Percentiles rank a stretch among this genome's conserved stretches.
These are phyloP conservation scores for Backusella morwellensis DNA, from an alignment of 192 early-diverging fungal genomes.

Conservation along the genomic window DNA sequence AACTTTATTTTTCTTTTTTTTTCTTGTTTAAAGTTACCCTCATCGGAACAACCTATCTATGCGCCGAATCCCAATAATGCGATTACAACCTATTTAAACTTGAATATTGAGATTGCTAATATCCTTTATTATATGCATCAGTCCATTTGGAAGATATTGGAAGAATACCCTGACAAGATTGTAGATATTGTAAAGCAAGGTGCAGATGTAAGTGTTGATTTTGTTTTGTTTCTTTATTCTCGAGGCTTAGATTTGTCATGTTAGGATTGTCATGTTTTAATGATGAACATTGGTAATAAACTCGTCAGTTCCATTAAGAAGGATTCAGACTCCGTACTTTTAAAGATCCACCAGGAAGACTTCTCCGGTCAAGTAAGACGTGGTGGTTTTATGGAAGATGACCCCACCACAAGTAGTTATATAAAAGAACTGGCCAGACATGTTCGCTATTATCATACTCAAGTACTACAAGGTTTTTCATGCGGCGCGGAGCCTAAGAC, in stretches of 20 bases:
- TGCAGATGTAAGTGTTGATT: constrained; percentile 39
- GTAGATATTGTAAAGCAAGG: constrained; percentile 51
- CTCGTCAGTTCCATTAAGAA: constrained; percentile 48
- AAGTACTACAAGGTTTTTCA: constrained; percentile 52
- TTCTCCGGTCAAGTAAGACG: constrained; percentile 39
- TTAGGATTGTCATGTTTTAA: constrained; percentile 46
- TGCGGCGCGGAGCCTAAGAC: constrained; percentile 60
- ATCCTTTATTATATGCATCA: constrained; percentile 59
- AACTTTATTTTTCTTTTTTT: constrained; percentile 13
- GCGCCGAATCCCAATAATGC: constrained; percentile 9
- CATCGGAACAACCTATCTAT: constrained; percentile 37
- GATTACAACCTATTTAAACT: constrained; percentile 40
- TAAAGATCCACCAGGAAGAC: constrained; percentile 70
- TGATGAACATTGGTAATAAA: constrained; percentile 55
- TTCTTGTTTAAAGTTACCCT: constrained; percentile 6
- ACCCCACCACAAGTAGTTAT: constrained; percentile 48
- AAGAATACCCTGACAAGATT: constrained; percentile 53
- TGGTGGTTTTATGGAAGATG: constrained; percentile 34
- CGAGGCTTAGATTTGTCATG: neutral
- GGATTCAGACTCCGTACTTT: constrained; percentile 52
- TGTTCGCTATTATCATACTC: constrained; percentile 56
- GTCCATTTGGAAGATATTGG: constrained; percentile 54
- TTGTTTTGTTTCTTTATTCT: neutral
- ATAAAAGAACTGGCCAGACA: constrained; percentile 56
- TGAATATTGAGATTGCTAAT: constrained; percentile 63